phyloP scores from a whole-genome alignment of 768 basidiomycete species.

The Amanita molliuscula region DNA sequence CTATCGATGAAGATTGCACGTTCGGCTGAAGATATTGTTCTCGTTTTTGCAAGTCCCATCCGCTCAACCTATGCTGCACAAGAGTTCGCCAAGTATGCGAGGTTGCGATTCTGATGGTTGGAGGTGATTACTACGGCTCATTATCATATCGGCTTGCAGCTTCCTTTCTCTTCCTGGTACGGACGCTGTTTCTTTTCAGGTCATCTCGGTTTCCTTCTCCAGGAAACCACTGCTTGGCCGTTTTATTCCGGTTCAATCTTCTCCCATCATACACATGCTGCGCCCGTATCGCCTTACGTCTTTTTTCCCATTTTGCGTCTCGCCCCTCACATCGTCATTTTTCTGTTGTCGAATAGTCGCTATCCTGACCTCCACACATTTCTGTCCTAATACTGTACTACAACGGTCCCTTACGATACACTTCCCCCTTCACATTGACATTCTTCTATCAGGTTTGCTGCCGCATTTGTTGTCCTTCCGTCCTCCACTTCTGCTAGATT shows the following conservation, averaged over 20 bases:
- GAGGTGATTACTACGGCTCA: conserved; percentile 14
- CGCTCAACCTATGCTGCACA: conserved; percentile 6
- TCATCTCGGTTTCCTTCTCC: conserved; percentile 26
- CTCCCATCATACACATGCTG: conserved; percentile 13
- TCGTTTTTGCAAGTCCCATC: conserved; percentile 2
- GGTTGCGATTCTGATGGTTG: conserved; percentile 4
- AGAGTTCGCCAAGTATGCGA: conserved; percentile 8
- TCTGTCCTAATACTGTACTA: conserved; percentile 9
- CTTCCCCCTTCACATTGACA: conserved; percentile 1
- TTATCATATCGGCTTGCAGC: conserved; percentile 19
- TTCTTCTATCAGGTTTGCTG: conserved; percentile 6
- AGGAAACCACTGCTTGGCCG: conserved; percentile 9
- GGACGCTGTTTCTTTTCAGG: conserved; percentile 63
- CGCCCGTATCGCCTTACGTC: conserved; percentile 21
- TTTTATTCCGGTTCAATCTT: conserved; percentile 9
- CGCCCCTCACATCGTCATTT: conserved; percentile 10
- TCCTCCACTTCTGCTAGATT: conserved; percentile 42
- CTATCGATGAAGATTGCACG: conserved; percentile 15
- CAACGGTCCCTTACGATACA: conserved; percentile 8
- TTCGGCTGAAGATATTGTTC: conserved; percentile 13
- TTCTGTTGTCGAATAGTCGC: conserved; percentile 9
- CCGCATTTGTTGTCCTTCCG: conserved; percentile 54
- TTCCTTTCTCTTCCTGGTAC: conserved; percentile 35
- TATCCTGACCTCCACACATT: conserved; percentile 10
- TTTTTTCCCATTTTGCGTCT: conserved; percentile 14